Base-by-base conservation (phyloP, 2,329 filamentous ascomycete genomes). In the Sclerotinia spermophila region DNA sequence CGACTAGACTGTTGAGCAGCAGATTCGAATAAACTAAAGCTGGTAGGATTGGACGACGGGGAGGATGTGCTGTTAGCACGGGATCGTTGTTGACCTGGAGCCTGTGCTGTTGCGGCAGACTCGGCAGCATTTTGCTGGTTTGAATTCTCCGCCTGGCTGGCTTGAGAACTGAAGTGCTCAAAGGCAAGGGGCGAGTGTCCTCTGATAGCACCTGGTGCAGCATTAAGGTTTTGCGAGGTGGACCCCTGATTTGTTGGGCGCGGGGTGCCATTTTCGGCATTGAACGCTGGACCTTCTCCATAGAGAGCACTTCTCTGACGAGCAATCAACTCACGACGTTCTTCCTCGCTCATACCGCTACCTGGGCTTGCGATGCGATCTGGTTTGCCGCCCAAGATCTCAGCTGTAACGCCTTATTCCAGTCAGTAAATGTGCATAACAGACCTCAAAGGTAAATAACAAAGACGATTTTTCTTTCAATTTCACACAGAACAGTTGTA, bases 281-380 rank as follows among this genome's bases (percentile, higher is more conserved):
- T 44, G 80, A 93, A 91, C 67, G 86, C 82, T 51, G 86, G 84
- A 75, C 85, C 85, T 79, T 92, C 93, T 80, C 94, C 93, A 82
- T 98, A 99, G 75, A 99, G 84, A 75, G 95, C 94, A 82, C 91
- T 94, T 82, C 96, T 94, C 83, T 98, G 96, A 79, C 95, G 94
- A 77, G 94, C 92, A 82, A 98, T 97, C 81, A 98, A 86, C 78
- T 98, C 95, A 77, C 95, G 93, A 78, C 95, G 95, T 79, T 97
- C 94, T 78, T 97, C 94, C 84, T 98, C 96, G 80, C 91, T 96
- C 91, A 97, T 92, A 79, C 85, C 83, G 77, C 90, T 87, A 80
- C 88, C 90, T 68, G 93, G 93, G 83, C 92, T 96, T 83, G 94
- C 87, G 77, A 92, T 90, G 80, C 93, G 92, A 79, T 96, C 93